These are phyloP conservation scores for Penicillium sp. DNA, from an alignment of 2,329 filamentous ascomycete genomes.

Conservation along the genomic window DNA sequence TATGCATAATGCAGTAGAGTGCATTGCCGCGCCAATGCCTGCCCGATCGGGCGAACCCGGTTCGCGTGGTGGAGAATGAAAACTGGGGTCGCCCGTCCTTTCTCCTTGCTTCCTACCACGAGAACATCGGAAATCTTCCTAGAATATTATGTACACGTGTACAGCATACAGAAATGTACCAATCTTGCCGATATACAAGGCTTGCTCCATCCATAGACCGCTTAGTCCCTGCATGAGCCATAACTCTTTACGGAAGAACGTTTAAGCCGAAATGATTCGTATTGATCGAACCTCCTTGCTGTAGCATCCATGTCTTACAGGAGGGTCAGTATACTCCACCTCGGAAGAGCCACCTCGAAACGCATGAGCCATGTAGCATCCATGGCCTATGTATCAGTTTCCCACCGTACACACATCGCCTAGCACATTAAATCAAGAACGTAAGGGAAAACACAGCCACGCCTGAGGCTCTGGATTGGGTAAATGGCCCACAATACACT, in stretches of 20 bases:
- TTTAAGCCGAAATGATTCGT: background rate
- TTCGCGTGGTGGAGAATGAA: background rate
- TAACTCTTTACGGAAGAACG: background rate
- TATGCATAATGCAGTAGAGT: background rate
- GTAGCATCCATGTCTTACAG: background rate
- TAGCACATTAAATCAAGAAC: background rate
- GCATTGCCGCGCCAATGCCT: slow-evolving; percentile 9
- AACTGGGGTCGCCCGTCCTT: background rate
- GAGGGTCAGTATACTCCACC: background rate
- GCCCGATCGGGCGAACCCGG: slow-evolving; percentile 10
- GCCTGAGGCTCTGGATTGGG: background rate
- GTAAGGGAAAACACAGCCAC: background rate
- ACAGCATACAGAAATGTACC: background rate
- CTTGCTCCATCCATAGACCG: background rate
- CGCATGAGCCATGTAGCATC: background rate
- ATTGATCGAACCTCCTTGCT: background rate
- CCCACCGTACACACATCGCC: background rate
- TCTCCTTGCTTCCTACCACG: background rate
- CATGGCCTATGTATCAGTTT: background rate
- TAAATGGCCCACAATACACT: background rate
- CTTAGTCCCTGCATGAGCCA: background rate
- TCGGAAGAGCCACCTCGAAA: background rate
- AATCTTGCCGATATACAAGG: background rate
- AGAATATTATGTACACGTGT: background rate
- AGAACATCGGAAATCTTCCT: background rate